Evolutionary conservation across 2,329 filamentous ascomycete species (phyloP).

Genomic region (Paecilomyces sp.): DNA sequence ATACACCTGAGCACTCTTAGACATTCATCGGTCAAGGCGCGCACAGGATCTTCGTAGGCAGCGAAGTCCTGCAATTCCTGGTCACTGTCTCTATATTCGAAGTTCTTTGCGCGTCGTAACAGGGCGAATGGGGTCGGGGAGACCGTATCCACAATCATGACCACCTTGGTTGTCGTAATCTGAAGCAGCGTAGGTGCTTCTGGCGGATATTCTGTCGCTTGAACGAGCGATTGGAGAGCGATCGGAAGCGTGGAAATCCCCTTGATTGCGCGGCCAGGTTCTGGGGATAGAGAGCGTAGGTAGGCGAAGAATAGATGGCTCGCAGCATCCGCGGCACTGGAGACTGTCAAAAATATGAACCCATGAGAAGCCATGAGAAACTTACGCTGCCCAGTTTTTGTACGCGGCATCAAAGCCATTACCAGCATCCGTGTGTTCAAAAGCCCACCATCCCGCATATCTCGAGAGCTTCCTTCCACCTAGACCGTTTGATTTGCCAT

Average conservation of each 20-base stretch:
- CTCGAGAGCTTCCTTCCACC: conserved; percentile 89
- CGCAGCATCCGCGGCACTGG: conserved; percentile 84
- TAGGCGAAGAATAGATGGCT: conserved; percentile 98
- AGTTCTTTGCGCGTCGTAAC: conserved; percentile 83
- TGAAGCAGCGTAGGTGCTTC: conserved; percentile 69
- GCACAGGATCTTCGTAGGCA: conserved; percentile 80
- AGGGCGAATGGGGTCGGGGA: conserved; percentile 92
- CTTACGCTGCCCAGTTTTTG: conserved; percentile 74
- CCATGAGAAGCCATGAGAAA: conserved; percentile 3
- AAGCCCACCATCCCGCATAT: conserved; percentile 98
- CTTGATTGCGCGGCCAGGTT: conserved; percentile 58
- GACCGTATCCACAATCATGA: conserved; percentile 94
- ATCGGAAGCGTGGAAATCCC: conserved; percentile 82
- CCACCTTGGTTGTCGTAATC: conserved; percentile 74
- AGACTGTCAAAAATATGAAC: conserved; percentile 6
- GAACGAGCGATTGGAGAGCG: conserved; percentile 81
- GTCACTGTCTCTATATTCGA: conserved; percentile 89
- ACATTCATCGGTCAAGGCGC: conserved; percentile 88
- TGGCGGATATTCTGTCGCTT: conserved; percentile 92
- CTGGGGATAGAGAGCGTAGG: conserved; percentile 80
- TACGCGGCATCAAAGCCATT: conserved; percentile 95
- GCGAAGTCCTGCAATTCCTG: conserved; percentile 77
- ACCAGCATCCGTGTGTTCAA: conserved; percentile 78
- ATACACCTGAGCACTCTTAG: conserved; percentile 83
- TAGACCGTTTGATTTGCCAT: conserved; percentile 88